These are phyloP conservation scores for Thielaviopsis punctulata DNA, from an alignment of 2,329 filamentous ascomycete genomes.

Conservation along the genomic window DNA sequence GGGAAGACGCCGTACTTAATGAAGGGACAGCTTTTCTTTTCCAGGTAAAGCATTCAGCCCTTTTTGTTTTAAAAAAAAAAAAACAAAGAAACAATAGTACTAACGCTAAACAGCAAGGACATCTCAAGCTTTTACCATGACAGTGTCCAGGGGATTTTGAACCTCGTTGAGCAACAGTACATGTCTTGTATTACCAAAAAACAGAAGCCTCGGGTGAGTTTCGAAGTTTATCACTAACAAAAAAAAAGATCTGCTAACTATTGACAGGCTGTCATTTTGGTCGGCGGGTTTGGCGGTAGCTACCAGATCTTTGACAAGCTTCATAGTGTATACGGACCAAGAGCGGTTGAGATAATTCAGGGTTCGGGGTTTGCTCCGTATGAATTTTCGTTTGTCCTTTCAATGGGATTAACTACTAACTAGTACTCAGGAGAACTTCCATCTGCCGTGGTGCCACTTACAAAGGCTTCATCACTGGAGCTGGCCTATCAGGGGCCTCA, in stretches of 20 bases:
- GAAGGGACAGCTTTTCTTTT: neutral
- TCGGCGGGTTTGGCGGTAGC: neutral
- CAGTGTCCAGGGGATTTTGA: neutral
- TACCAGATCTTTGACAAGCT: neutral
- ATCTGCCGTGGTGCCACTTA: neutral
- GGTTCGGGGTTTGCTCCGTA: neutral
- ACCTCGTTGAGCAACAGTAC: neutral
- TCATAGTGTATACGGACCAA: neutral
- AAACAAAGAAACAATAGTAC: neutral
- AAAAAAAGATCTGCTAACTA: neutral
- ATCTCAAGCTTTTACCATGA: neutral
- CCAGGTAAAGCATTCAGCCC: neutral
- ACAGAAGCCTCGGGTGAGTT: neutral
- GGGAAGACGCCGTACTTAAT: neutral
- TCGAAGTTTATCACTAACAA: neutral
- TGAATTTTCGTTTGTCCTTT: neutral
- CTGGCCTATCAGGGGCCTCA: neutral
- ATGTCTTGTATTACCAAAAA: neutral
- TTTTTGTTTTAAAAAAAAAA: neutral
- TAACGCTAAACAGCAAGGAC: neutral
- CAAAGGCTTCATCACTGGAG: neutral
- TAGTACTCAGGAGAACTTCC: neutral
- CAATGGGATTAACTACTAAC: neutral
- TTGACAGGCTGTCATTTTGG: neutral
- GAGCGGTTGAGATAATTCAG: neutral